phyloP scores from a whole-genome alignment of 345 rosid species.

The Boechera divaricarpa region DNA sequence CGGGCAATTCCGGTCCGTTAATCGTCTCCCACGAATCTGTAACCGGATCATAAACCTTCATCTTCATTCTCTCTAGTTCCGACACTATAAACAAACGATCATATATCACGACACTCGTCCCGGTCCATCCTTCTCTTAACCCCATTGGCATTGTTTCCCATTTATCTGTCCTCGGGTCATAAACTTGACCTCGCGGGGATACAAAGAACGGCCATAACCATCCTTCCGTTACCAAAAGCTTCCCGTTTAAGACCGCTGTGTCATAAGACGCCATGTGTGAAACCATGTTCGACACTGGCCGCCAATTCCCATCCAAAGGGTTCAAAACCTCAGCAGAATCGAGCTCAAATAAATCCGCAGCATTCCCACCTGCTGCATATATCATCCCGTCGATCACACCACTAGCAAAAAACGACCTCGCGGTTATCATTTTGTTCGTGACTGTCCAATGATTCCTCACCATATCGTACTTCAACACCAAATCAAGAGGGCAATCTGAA shows the following conservation, averaged over 20 bases:
- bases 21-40: conserved; percentile 78
- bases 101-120: conserved; percentile 78
- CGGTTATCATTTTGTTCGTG: conserved; percentile 61
- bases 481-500: conserved; percentile 75
- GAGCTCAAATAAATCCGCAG: conserved; percentile 70
- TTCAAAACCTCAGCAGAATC: conserved; percentile 77
- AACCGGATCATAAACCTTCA: conserved; percentile 72
- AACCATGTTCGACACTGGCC: conserved; percentile 65
- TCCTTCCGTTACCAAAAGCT: conserved; percentile 86
- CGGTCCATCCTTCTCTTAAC: conserved; percentile 92
- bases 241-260: conserved; percentile 79
- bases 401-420: conserved; percentile 79
- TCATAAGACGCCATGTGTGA: conserved; percentile 83
- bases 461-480: conserved; percentile 81
- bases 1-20: conserved; percentile 78
- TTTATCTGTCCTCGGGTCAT: conserved; percentile 66
- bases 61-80: conserved; percentile 88
- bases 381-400: conserved; percentile 76
- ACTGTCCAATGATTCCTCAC: conserved; percentile 84
- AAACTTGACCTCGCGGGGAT: conserved; percentile 88
- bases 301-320: conserved; percentile 72
- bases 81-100: conserved; percentile 79
- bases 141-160: conserved; percentile 88
- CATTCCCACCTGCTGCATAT: conserved; percentile 87
- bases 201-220: conserved; percentile 94